phyloP scores from a whole-genome alignment of 371 early-diverging fungal genomes.

The Catenaria anguillulae region DNA sequence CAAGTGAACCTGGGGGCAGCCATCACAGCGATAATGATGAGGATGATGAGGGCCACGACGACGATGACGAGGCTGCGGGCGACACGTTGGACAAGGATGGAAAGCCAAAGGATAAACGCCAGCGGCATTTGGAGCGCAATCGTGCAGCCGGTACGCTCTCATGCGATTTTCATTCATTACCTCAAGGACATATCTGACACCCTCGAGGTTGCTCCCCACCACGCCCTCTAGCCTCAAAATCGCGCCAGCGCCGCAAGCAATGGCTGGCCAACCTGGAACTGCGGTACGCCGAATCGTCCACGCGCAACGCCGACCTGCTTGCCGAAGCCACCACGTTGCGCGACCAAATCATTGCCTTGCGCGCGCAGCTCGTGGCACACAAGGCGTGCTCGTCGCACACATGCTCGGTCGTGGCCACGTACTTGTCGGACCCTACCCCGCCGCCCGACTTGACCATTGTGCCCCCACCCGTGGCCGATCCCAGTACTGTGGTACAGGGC shows the following conservation, averaged over 20 bases:
- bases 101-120: too few species aligned
- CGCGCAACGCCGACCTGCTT: slow-evolving; percentile 44
- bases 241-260: slow-evolving; percentile 61
- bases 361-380: slow-evolving; percentile 48
- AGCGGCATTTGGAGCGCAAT: too few species aligned
- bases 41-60: too few species aligned
- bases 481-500: too few species aligned
- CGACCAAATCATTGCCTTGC: slow-evolving; percentile 48
- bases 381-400: slow-evolving; percentile 27
- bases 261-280: slow-evolving; percentile 53
- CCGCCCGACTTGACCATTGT: background rate
- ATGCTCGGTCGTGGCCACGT: slow-evolving; percentile 29
- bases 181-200: too few species aligned
- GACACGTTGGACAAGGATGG: too few species aligned
- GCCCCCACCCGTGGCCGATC: background rate
- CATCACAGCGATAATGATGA: too few species aligned
- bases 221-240: slow-evolving; percentile 52
- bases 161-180: too few species aligned
- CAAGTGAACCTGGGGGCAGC: too few species aligned
- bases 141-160: too few species aligned
- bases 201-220: too few species aligned
- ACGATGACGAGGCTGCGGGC: too few species aligned
- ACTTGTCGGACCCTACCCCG: background rate
- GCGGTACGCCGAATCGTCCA: slow-evolving; percentile 31
- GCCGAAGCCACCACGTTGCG: slow-evolving; percentile 37